Conservation (phyloP, 257 asterid species). For the Rubia yunnanensis region DNA sequence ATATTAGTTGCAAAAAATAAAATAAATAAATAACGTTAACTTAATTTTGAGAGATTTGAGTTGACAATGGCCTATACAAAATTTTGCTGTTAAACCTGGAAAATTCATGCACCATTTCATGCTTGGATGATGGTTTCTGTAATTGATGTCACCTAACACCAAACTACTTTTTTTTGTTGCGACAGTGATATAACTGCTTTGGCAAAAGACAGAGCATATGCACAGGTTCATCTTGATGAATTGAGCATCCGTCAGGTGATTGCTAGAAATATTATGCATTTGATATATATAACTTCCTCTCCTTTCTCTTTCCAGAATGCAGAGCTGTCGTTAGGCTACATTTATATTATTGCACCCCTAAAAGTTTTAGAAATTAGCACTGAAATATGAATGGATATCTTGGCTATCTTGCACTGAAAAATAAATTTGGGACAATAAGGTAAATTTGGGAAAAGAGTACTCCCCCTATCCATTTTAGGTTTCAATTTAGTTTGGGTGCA, state of each 20-base stretch:
- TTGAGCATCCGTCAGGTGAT: slow-evolving; percentile 56
- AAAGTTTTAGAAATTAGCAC: too few species aligned
- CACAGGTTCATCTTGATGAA: slow-evolving; percentile 58
- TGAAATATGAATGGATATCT: too few species aligned
- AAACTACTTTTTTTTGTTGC: slow-evolving; percentile 9
- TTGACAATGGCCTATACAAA: background rate
- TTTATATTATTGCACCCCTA: too few species aligned
- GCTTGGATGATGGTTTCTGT: background rate
- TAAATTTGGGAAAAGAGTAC: too few species aligned
- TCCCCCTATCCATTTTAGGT: too few species aligned
- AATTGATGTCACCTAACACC: background rate
- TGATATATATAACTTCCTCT: background rate
- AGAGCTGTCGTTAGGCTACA: too few species aligned
- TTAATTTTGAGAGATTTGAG: background rate
- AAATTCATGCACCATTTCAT: background rate
- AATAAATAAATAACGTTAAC: too few species aligned
- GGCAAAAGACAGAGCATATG: slow-evolving; percentile 64
- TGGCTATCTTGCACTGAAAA: too few species aligned
- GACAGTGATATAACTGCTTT: slow-evolving; percentile 65
- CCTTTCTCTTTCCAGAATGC: background rate
- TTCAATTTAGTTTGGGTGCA: too few species aligned
- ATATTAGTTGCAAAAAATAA: too few species aligned
- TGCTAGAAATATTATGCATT: background rate
- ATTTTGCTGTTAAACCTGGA: background rate
- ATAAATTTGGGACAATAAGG: too few species aligned